A percentile compares a stretch with the other conserved stretches of the same genome.
Conservation (phyloP, 768 basidiomycete genomes). For the Kwoniella sp. region DNA sequence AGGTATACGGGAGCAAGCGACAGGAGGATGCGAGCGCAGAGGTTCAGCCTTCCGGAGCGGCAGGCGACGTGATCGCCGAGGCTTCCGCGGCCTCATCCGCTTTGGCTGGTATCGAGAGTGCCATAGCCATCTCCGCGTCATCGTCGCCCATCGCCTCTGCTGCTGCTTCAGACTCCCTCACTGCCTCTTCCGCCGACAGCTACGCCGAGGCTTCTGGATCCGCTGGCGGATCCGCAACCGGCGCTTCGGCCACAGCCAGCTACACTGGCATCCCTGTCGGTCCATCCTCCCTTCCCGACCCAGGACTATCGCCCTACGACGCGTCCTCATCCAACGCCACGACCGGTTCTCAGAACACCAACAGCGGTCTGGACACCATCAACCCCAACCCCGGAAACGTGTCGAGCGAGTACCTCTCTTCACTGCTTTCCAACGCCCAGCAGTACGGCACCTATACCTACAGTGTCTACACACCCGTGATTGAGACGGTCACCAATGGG, state of each 20-base stretch:
- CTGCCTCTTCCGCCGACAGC: neutral
- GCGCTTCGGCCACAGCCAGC: conserved; percentile 1
- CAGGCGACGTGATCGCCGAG: conserved; percentile 2
- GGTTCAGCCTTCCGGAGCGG: conserved; percentile 3
- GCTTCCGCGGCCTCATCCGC: conserved; percentile 1
- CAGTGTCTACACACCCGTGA: conserved; percentile 24
- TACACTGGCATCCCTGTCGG: conserved; percentile 27
- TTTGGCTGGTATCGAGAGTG: neutral
- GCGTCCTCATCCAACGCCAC: conserved; percentile 15
- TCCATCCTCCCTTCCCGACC: conserved; percentile 10
- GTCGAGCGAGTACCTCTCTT: conserved; percentile 20
- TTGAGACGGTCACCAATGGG: conserved; percentile 4
- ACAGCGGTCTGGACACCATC: conserved; percentile 22
- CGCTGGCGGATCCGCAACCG: neutral
- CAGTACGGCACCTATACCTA: conserved; percentile 39
- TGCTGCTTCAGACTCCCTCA: neutral
- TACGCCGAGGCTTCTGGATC: neutral
- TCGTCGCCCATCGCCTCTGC: neutral
- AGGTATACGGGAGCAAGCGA: conserved; percentile 17
- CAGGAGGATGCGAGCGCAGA: conserved; percentile 6
- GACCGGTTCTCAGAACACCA: conserved; percentile 10
- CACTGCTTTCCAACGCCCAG: conserved; percentile 29
- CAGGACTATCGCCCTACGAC: conserved; percentile 16
- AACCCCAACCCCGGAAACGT: conserved; percentile 17
- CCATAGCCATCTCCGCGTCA: neutral